Conservation (phyloP, 23 red algal genomes). For the Agarophyton chilense region DNA sequence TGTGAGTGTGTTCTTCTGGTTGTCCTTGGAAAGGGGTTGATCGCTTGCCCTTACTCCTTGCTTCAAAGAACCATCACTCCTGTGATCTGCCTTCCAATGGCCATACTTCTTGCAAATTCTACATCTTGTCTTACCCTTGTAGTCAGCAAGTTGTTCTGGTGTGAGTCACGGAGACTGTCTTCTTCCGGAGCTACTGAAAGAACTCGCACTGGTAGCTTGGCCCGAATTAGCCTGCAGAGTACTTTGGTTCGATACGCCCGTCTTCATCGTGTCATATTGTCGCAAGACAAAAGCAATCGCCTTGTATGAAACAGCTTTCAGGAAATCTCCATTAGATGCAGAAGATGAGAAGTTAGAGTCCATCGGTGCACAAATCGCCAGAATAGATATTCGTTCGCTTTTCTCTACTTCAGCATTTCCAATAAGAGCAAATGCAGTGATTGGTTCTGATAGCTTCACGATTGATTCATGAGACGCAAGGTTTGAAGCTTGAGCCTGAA, state of each 20-base stretch:
- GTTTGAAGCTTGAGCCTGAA: conserved; percentile 27
- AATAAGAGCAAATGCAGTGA: conserved; percentile 18
- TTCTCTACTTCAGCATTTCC: background rate
- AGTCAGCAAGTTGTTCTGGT: background rate
- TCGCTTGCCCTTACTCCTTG: background rate
- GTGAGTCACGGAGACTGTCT: background rate
- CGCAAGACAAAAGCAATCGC: background rate
- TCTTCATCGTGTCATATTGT: background rate
- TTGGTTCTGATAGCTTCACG: conserved; percentile 7
- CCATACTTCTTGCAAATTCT: background rate
- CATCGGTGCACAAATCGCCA: background rate
- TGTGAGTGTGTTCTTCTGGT: background rate
- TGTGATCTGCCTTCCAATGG: background rate
- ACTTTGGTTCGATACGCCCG: background rate
- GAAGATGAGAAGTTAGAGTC: background rate
- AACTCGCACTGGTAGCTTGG: too few relatives aligned
- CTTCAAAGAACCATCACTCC: background rate
- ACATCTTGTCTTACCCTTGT: background rate
- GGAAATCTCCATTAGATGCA: background rate
- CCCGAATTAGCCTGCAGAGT: too few relatives aligned
- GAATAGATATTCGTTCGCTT: background rate
- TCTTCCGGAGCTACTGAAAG: background rate
- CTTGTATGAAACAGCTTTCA: conserved; percentile 3
- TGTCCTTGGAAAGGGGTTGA: background rate
- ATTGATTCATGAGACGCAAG: background rate